Conservation (phyloP, 2,329 filamentous ascomycete genomes). For the Nectriaceae sp. region DNA sequence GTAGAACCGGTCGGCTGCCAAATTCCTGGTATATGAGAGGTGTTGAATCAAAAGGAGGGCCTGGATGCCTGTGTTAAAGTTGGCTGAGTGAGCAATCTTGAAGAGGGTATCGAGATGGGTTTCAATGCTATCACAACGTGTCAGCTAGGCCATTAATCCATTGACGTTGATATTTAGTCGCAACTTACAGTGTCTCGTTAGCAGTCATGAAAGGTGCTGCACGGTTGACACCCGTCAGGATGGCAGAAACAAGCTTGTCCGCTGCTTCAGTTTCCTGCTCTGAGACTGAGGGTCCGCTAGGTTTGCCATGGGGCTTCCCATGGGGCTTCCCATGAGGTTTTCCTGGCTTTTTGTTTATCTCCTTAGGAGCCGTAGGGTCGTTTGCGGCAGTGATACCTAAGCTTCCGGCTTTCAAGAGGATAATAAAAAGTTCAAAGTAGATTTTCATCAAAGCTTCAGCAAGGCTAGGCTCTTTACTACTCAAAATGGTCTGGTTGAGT, state of each 20-base stretch:
- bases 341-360: conserved; percentile 20
- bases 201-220: conserved; percentile 90
- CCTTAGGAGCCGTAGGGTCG: conserved; percentile 49
- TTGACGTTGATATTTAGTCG: no score
- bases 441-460: conserved; percentile 83
- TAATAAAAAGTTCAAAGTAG: conserved; percentile 88
- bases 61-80: conserved; percentile 98
- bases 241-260: conserved; percentile 89
- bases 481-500: conserved; percentile 93
- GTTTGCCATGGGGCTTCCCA: conserved; percentile 19
- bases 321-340: conserved; percentile 23
- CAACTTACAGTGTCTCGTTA: conserved; percentile 69
- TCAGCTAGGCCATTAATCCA: not conserved
- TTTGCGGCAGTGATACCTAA: conserved; percentile 41
- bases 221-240: conserved; percentile 92
- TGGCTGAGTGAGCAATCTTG: conserved; percentile 93
- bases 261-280: conserved; percentile 67
- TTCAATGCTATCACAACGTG: conserved; percentile 60
- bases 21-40: conserved; percentile 76
- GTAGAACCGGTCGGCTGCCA: conserved; percentile 90
- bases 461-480: conserved; percentile 76
- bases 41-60: conserved; percentile 95
- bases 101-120: conserved; percentile 93
- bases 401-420: conserved; percentile 67
- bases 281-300: conserved; percentile 21